Base-by-base conservation (phyloP, 2,329 filamentous ascomycete genomes). In the Scytalidium sp. region DNA sequence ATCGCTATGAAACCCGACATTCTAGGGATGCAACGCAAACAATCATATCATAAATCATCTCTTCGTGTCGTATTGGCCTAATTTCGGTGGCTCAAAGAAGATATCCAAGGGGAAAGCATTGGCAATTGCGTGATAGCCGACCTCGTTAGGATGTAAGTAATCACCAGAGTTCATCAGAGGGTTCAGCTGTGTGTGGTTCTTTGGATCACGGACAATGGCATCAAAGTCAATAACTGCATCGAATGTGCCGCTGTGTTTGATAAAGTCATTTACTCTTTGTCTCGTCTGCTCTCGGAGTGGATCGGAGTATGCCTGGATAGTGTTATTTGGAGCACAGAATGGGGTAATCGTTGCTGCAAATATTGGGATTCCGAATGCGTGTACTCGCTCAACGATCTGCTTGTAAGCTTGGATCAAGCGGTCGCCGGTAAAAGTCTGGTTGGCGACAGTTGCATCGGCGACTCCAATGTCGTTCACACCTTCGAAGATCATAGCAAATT, bases 391-490 rank as follows among this genome's bases (percentile, higher is more conserved):
- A 2, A 75, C 72, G 25, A 87, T 83, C 55, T 84, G 79, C 49
- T 71, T 66, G 60, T 80, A 87, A 1, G 80, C 80, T n/a, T 70
- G 69, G 29, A 81, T 77, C 2, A 88, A 66, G 2, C 66, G 59
- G 46, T 75, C 73, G 13, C 74, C 79, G 9, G 84, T 67, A 3
- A 64, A 59, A 3, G 65, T 64, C 58, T 85, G 83, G 1, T 74
- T 71, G 1, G 61, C 64, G 1, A 67, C 43, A 19, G 76, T 75
- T 0, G 74, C 58, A 2, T 67, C 66, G 0, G 73, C 76, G 2
- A 65, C 69, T 3, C 84, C 84, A 49, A 88, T 86, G 59, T 88
- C 84, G 59, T 87, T 87, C 22, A 88, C 82, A 19, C 84, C 84
- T 63, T 85, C 81, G 61, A 86, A 88, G 32, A 87, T 73, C 68